Base-by-base conservation (phyloP, 75 land plant genomes). In the Selaginella moellendorffii region DNA sequence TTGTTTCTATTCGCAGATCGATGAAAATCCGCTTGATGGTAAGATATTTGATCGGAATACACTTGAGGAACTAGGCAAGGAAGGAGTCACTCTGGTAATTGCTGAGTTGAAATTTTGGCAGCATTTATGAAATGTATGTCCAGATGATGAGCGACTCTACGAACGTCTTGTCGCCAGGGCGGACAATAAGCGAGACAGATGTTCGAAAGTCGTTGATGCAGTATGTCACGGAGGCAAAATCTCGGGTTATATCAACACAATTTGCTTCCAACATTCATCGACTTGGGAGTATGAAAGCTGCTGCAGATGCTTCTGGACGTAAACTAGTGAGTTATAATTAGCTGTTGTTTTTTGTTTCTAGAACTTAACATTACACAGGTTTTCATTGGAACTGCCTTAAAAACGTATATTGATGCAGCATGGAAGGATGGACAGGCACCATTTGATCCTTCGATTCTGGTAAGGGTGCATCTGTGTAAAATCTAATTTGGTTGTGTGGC, bases 91-190 rank as follows among this genome's bases (percentile, higher is more conserved):
- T 21, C 54, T 95, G 82, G 99, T 95, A 78, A 71, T 73, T 58
- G 14, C 26, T 64, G 51, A 28, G 18, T 24, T 8, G 5, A 36
- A 36, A 14, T 36, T 5, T 56, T 56, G n/a, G 59, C 59, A 56
- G 25, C 10, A 10, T 21, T 24, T 56, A 56, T 8, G 59, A 56
- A 8, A 19, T 24, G n/a, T 8, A 56, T 56, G 59, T 56, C 2
- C 77, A 95, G 99, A 95, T 95, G 99, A 95, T 95, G 99, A 86
- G 99, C 64, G 99, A 95, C 65, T 95, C 99, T 12, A 95, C 99
- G 21, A 95, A 95, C 73, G 74, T 95, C 1, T 71, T 89, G 12
- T 86, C 99, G n/a, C 99, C 99, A 25, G 99, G 99, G 67, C 78
- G 99, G 70, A 84, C 99, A 53, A 68, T 75, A 14, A 95, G 99